These are phyloP conservation scores for Bipolaris cookei DNA, from an alignment of 2,329 filamentous ascomycete genomes.

Conservation along the genomic window DNA sequence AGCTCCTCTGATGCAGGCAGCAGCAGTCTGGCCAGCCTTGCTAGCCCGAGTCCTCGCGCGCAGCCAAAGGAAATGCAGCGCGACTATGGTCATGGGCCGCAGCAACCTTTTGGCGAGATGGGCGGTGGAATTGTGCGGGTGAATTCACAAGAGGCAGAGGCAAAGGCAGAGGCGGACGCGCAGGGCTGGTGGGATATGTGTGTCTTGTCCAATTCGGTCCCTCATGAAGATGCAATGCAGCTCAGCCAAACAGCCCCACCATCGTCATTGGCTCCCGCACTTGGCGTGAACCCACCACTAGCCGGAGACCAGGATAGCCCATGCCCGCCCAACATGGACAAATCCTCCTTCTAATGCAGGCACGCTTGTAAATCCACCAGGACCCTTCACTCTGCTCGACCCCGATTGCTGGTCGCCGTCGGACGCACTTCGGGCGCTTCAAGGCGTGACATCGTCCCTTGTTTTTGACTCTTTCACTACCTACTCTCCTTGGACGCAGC, in stretches of 20 bases:
- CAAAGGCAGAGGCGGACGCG: too few relatives aligned
- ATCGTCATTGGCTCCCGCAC: conserved; percentile 17
- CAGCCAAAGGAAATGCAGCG: conserved; percentile 21
- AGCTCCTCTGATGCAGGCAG: conserved; percentile 31
- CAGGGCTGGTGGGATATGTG: background rate
- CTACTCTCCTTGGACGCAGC: background rate
- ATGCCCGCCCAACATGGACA: conserved; percentile 9
- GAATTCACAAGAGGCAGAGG: background rate
- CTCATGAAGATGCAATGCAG: background rate
- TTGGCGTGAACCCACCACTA: conserved; percentile 11
- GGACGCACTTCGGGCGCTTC: conserved; percentile 12
- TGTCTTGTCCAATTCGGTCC: background rate
- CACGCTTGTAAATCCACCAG: conserved; percentile 17
- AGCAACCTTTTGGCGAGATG: background rate
- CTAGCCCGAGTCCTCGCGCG: conserved; percentile 30
- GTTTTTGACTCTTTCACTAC: background rate
- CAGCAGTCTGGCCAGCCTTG: conserved; percentile 34
- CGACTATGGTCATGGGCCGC: conserved; percentile 34
- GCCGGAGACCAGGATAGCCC: conserved; percentile 4
- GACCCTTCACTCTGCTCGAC: conserved; percentile 4
- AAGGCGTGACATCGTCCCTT: background rate
- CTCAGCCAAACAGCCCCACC: conserved; percentile 8
- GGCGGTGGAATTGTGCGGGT: background rate
- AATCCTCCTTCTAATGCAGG: conserved; percentile 20
- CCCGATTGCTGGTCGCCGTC: background rate